Percentiles rank a stretch among this genome's conserved stretches.
These are phyloP conservation scores for Leccinum arenicola DNA, from an alignment of 768 basidiomycete species.

Conservation along the genomic window DNA sequence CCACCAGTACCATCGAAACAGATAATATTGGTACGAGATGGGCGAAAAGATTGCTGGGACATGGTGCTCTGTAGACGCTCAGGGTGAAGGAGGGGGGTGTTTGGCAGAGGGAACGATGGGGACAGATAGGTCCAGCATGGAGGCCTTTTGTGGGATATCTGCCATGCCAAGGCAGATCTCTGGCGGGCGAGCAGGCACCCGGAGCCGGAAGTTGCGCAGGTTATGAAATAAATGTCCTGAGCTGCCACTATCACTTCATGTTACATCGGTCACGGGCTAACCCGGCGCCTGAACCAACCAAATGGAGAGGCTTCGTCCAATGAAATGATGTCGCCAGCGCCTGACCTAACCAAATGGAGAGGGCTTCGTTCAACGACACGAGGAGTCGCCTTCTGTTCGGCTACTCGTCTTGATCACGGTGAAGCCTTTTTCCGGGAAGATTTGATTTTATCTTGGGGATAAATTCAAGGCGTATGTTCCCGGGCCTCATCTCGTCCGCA, in stretches of 20 bases:
- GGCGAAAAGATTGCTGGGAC: slow-evolving; percentile 6
- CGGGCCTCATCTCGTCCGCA: too few relatives aligned
- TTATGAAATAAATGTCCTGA: neutral
- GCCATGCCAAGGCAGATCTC: neutral
- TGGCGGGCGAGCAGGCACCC: neutral
- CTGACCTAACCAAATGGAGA: neutral
- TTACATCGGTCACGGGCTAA: neutral
- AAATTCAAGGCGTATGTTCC: neutral
- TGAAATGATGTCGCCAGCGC: neutral
- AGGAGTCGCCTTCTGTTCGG: neutral
- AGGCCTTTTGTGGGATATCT: slow-evolving; percentile 8
- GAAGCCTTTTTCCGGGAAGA: neutral
- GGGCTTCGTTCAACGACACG: neutral
- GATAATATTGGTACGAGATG: slow-evolving; percentile 50
- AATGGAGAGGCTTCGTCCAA: neutral
- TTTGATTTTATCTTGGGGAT: neutral
- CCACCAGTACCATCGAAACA: slow-evolving; percentile 70
- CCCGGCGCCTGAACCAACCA: neutral
- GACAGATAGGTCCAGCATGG: neutral
- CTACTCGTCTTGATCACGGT: neutral
- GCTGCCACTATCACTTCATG: neutral
- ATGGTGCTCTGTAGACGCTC: slow-evolving; percentile 9
- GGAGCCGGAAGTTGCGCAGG: neutral
- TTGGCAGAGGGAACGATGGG: neutral
- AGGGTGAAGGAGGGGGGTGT: neutral